Evolutionary conservation across 306 rosid species (phyloP).

Genomic region (Quercus mongolica): DNA sequence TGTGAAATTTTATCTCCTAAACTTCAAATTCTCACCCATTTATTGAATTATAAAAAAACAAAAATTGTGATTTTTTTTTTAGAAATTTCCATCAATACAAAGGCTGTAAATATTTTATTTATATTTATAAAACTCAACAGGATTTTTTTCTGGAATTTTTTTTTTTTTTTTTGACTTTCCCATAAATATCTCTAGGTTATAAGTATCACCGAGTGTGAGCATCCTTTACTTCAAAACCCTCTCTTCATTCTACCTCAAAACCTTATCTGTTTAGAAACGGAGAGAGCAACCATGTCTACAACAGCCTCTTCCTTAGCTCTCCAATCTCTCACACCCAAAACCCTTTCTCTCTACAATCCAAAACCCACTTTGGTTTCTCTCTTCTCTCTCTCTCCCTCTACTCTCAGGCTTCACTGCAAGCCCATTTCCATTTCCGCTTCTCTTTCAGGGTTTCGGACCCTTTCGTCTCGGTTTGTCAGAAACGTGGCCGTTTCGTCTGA

Average conservation of each 20-base stretch:
- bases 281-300: constrained; percentile 55
- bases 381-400: constrained; percentile 24
- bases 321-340: constrained; percentile 43
- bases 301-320: constrained; percentile 61
- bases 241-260: background rate
- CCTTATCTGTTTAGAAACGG: constrained; percentile 46
- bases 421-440: constrained; percentile 52
- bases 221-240: constrained; percentile 11
- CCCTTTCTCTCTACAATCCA: constrained; percentile 24
- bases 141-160: background rate
- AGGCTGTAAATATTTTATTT: background rate
- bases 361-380: constrained; percentile 30
- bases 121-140: background rate
- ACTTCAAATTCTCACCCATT: too few species aligned
- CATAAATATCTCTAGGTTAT: constrained; percentile 23
- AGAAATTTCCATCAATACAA: background rate
- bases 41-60: too few species aligned
- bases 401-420: constrained; percentile 23
- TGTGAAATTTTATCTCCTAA: too few species aligned
- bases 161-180: background rate
- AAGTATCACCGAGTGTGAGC: too few species aligned
- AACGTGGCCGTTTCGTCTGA: constrained; percentile 65
- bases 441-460: constrained; percentile 19
- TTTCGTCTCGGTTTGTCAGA: constrained; percentile 43
- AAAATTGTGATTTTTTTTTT: too few species aligned